Evolutionary conservation across 805 yeast genomes (phyloP).

Genomic region (Trichomonascus vanleenenianus): DNA sequence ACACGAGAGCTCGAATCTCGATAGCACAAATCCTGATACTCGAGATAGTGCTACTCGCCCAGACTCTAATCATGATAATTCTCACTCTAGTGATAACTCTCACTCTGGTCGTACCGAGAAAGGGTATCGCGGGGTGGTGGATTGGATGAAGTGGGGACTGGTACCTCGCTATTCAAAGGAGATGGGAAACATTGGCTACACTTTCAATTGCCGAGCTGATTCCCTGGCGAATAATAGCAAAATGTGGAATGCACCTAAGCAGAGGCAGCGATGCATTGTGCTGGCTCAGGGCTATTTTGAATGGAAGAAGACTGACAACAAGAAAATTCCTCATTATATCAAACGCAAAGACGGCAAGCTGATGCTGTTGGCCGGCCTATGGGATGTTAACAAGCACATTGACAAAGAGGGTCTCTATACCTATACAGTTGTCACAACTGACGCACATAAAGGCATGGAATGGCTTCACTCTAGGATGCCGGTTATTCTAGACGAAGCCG

Average conservation of each 20-base stretch:
- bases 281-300: conserved; percentile 84
- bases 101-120: not conserved
- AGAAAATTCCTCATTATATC: conserved; percentile 52
- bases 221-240: conserved; percentile 38
- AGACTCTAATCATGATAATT: too few relatives aligned
- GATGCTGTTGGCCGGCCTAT: conserved; percentile 61
- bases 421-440: conserved; percentile 68
- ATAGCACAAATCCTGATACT: conserved; percentile 3
- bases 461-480: conserved; percentile 84
- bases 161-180: conserved; percentile 40
- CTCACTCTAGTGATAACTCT: not conserved
- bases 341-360: conserved; percentile 44
- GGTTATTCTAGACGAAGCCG: conserved; percentile 42
- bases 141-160: conserved; percentile 74
- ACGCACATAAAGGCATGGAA: conserved; percentile 50
- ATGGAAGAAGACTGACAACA: conserved; percentile 55
- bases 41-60: too few relatives aligned
- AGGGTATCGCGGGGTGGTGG: conserved; percentile 19
- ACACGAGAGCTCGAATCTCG: conserved; percentile 1
- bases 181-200: conserved; percentile 16
- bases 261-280: conserved; percentile 56
- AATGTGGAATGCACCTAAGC: conserved; percentile 50
- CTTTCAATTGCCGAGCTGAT: conserved; percentile 70
- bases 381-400: conserved; percentile 20
- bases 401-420: conserved; percentile 32